Base-by-base conservation (phyloP, 1,139 yeast genomes). In the Lodderomyces orthopsilosis region DNA sequence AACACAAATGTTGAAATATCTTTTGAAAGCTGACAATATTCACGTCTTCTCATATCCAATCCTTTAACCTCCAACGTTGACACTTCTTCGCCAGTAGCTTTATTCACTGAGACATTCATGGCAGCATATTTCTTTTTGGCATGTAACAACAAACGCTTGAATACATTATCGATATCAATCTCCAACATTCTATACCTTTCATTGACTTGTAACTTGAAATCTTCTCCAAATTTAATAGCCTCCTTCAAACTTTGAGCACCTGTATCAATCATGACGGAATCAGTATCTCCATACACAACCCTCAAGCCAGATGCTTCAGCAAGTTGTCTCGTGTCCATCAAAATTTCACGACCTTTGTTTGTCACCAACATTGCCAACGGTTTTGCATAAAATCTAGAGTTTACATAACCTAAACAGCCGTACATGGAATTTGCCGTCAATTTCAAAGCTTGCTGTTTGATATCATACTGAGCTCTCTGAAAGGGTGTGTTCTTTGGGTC, bases 91-190 rank as follows among this genome's bases (percentile, higher is more conserved):
- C 77, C 79, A 33, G 80, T 77, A 36, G 69, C 65, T 40, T 71
- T 69, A 40, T 69, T 67, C 24, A 77, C 70, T 14, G 74, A 61
- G 37, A 77, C 68, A 53, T 81, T 84, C 68, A 91, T 73, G 2
- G 98, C 98, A 3, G 99, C 99, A 61, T 94, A 94, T 67, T 94
- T 94, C 81, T 94, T 94, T 69, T 94, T 94, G n/a, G 96, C 90
- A 61, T 90, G 96, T 44, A 94, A 70, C 46, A 94, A 72, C 49
- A 94, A 73, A 51, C 91, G 80, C 57, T 87, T 86, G 67, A 88
- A 94, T 1, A 90, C 90, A 58, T 93, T 90, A 68, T 94, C 99
- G 51, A 88, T 89, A 59, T 94, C 99, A 59, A 94, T 89, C 60
- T 94, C 99, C 58, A 94, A 74, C 51, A 88, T 69, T 55, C 79